Conservation (phyloP, 768 basidiomycete species). For the Kockovaella imperatae region DNA sequence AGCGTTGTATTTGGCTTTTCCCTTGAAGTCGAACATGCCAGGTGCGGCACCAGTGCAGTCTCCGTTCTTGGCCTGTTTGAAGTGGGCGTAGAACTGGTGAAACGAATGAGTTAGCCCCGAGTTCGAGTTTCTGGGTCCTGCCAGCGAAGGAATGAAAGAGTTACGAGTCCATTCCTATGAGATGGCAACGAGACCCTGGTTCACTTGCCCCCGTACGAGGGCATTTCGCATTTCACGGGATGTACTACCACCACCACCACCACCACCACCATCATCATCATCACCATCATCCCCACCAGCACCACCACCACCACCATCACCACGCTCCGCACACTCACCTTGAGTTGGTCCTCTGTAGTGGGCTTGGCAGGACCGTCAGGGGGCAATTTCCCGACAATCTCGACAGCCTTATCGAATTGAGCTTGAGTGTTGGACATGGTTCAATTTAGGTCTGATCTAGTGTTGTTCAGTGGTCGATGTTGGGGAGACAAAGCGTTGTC, state of each 20-base stretch:
- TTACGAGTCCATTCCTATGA: no score
- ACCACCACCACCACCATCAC: not conserved
- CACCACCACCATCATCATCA: not conserved
- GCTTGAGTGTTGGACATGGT: constrained; percentile 30
- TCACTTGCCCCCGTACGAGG: no score
- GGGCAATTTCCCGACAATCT: constrained; percentile 52
- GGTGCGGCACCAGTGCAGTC: constrained; percentile 54
- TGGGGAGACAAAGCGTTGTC: no score
- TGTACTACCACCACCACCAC: no score
- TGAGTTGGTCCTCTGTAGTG: constrained; percentile 63
- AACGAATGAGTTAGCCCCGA: not conserved
- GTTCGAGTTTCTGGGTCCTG: no score
- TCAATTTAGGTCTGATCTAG: not conserved
- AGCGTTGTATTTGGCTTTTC: constrained; percentile 90
- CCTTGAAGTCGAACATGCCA: constrained; percentile 74
- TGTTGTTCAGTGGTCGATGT: no score
- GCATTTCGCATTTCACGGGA: no score
- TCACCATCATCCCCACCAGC: not conserved
- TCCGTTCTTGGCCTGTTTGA: constrained; percentile 81
- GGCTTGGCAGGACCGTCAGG: constrained; percentile 76
- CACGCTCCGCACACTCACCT: constrained; percentile 51
- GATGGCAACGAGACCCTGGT: no score
- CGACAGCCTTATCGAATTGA: constrained; percentile 42
- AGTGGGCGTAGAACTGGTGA: constrained; percentile 79
- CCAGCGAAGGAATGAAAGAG: no score